These are phyloP conservation scores for Cicer cuneatum DNA, from an alignment of 306 rosid genomes.

Conservation along the genomic window DNA sequence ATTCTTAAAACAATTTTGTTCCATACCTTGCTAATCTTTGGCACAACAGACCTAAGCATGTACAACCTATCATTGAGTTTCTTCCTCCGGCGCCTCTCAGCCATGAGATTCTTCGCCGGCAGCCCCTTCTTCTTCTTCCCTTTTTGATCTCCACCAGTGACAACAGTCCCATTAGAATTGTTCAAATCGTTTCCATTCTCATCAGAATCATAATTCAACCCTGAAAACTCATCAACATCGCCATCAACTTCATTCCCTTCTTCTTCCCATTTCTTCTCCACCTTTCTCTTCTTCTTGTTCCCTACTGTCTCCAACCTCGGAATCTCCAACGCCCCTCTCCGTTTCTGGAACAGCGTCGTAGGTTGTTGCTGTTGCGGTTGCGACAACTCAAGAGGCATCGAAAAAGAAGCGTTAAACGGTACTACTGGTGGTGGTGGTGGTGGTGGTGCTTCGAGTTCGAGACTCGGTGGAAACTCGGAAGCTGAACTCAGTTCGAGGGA, in stretches of 20 bases:
- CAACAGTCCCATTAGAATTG: conserved; percentile 33
- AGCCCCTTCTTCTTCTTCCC: conserved; percentile 94
- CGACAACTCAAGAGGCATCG: conserved; percentile 59
- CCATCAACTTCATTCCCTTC: conserved; percentile 42
- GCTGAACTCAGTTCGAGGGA: conserved; percentile 52
- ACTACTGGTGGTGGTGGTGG: conserved; percentile 33
- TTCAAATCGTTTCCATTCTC: conserved; percentile 47
- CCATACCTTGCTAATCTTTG: conserved; percentile 94
- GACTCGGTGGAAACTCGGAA: conserved; percentile 54
- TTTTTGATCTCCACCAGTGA: conserved; percentile 66
- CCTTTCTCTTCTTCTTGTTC: conserved; percentile 51
- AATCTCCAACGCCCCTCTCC: conserved; percentile 57
- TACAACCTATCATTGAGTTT: conserved; percentile 95
- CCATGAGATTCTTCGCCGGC: conserved; percentile 97
- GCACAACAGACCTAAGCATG: conserved; percentile 97
- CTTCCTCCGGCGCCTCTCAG: conserved; percentile 96
- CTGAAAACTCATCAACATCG: conserved; percentile 54
- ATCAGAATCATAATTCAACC: conserved; percentile 84
- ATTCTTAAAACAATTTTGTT: not conserved
- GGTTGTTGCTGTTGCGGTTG: conserved; percentile 50
- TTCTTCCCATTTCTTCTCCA: conserved; percentile 55
- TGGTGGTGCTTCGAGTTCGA: conserved; percentile 50
- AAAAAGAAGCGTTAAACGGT: conserved; percentile 52
- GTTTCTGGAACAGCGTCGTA: conserved; percentile 82
- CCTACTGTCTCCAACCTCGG: conserved; percentile 52